Conservation (phyloP, 2,329 filamentous ascomycete genomes). For the Xylaria digitata region DNA sequence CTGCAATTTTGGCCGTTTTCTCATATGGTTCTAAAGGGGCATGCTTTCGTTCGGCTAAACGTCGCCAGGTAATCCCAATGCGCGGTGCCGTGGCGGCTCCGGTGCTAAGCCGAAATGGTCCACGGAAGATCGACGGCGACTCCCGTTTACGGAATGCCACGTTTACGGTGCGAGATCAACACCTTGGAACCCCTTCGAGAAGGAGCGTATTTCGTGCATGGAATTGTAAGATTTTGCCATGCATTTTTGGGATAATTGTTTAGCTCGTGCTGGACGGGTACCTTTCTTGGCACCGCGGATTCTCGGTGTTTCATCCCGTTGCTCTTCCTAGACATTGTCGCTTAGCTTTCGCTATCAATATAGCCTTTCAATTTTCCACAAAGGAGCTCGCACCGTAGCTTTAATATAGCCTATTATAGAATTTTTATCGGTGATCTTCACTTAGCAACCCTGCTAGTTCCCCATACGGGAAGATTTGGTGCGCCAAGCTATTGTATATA, state of each 20-base stretch:
- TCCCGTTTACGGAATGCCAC: constrained; percentile 17
- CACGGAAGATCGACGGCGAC: constrained; percentile 23
- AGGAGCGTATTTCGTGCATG: background rate
- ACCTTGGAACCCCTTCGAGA: background rate
- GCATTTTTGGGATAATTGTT: background rate
- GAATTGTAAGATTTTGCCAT: background rate
- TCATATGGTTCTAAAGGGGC: too few relatives aligned
- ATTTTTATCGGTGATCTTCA: constrained; percentile 9
- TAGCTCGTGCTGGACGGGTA: constrained; percentile 5
- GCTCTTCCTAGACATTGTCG: background rate
- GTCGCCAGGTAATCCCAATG: background rate
- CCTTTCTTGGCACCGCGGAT: constrained; percentile 27
- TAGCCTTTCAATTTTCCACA: constrained; percentile 31
- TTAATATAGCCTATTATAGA: background rate
- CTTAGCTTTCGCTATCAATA: background rate
- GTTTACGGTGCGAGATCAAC: constrained; percentile 10
- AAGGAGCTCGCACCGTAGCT: constrained; percentile 14
- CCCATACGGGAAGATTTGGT: background rate
- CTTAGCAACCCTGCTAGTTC: background rate
- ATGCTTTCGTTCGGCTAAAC: too few relatives aligned
- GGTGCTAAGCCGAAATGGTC: constrained; percentile 32
- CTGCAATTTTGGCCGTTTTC: too few relatives aligned
- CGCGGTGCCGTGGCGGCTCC: background rate
- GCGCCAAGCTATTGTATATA: constrained; percentile 12
- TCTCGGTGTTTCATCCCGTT: constrained; percentile 23